Conservation (phyloP, 805 yeast genomes). For the Kuraishia capsulata region DNA sequence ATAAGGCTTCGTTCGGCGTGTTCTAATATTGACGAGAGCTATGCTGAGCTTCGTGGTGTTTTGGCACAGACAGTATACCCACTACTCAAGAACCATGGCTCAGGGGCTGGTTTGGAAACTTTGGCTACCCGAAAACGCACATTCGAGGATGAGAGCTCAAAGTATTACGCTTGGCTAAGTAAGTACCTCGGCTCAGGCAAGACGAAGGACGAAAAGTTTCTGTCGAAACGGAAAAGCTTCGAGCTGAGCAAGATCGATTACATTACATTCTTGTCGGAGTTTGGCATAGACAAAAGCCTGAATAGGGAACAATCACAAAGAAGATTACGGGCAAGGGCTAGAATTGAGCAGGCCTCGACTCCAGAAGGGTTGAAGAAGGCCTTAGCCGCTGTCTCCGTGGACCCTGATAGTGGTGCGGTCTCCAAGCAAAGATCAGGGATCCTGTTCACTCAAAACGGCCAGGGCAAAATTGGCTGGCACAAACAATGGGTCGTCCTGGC, state of each 20-base stretch:
- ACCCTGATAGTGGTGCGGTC: neutral
- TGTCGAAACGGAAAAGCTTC: constrained; percentile 19
- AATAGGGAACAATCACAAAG: neutral
- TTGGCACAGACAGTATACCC: neutral
- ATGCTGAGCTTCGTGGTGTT: neutral
- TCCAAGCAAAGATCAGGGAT: constrained; percentile 42
- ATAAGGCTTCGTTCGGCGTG: neutral
- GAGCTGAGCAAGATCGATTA: constrained; percentile 21
- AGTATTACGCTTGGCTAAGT: constrained; percentile 25
- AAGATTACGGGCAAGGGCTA: neutral
- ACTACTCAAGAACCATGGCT: neutral
- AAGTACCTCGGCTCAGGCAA: constrained; percentile 23
- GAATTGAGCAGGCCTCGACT: neutral
- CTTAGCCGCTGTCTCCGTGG: neutral
- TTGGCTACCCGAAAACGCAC: constrained; percentile 12
- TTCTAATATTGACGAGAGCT: neutral
- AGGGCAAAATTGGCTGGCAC: constrained; percentile 70
- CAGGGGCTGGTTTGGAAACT: neutral
- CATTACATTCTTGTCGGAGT: constrained; percentile 18
- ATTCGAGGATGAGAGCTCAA: constrained; percentile 27
- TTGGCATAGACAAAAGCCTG: constrained; percentile 1
- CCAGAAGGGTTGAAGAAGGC: neutral
- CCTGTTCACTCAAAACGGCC: constrained; percentile 49
- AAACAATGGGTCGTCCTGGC: constrained; percentile 77
- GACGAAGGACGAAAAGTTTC: constrained; percentile 21